A percentile compares a stretch with the other conserved stretches of the same genome.
These are phyloP conservation scores for Aphanomyces stellatus DNA, from an alignment of 352 stramenopile genomes.

Conservation along the genomic window DNA sequence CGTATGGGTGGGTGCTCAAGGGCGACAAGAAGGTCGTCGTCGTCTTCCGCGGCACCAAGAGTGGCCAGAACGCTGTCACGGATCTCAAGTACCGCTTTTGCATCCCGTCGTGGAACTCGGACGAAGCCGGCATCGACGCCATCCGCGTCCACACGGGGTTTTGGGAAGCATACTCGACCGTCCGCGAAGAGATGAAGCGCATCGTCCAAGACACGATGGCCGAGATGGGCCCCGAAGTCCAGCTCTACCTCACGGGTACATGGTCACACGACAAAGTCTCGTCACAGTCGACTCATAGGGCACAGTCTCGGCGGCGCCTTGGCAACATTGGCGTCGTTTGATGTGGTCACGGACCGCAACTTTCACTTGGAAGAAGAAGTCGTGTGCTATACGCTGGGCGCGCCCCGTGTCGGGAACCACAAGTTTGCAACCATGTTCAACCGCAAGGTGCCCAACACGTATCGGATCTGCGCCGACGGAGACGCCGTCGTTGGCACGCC, in stretches of 20 bases:
- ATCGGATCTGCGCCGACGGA: slow-evolving; percentile 23
- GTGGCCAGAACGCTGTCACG: slow-evolving; percentile 7
- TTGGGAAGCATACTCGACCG: slow-evolving; percentile 14
- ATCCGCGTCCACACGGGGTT: slow-evolving; percentile 12
- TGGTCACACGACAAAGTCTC: background rate
- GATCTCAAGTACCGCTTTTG: slow-evolving; percentile 11
- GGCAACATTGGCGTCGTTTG: background rate
- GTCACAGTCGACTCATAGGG: background rate
- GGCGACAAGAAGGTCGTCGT: slow-evolving; percentile 14
- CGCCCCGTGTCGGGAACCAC: slow-evolving; percentile 27
- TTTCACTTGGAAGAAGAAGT: slow-evolving; percentile 18
- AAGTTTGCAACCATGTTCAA: slow-evolving; percentile 22
- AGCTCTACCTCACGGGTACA: slow-evolving; percentile 13
- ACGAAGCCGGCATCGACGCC: background rate
- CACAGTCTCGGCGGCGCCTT: slow-evolving; percentile 7
- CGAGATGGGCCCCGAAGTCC: slow-evolving; percentile 11
- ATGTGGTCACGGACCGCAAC: background rate
- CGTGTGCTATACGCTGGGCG: slow-evolving; percentile 27
- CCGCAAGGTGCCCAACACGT: slow-evolving; percentile 8
- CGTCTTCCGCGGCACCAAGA: slow-evolving; percentile 14
- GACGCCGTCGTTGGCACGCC: slow-evolving; percentile 23
- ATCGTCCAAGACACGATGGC: slow-evolving; percentile 3
- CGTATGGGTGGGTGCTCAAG: slow-evolving; percentile 15
- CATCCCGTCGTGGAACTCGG: background rate
- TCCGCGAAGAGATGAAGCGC: slow-evolving; percentile 6